Conservation (phyloP, 2,329 filamentous ascomycete genomes). For the Phyllachora maydis region DNA sequence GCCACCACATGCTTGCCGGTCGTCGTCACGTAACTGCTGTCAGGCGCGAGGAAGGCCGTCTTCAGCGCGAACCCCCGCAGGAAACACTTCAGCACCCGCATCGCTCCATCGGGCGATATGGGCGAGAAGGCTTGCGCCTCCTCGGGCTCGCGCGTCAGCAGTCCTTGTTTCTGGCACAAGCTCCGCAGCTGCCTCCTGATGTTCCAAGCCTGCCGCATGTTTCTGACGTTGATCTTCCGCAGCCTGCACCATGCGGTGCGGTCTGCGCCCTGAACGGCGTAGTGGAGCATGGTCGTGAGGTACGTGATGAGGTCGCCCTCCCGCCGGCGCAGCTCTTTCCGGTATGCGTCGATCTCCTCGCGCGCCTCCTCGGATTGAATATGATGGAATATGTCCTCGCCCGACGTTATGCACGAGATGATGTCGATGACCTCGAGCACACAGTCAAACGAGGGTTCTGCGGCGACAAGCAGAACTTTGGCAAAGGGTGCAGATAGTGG, state of each 20-base stretch:
- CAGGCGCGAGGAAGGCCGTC: conserved; percentile 37
- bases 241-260: conserved; percentile 35
- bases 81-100: conserved; percentile 37
- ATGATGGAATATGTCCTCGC: conserved; percentile 41
- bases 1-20: conserved; percentile 38
- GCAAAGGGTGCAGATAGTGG: conserved; percentile 68
- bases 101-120: conserved; percentile 29
- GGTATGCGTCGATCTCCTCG: conserved; percentile 28
- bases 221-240: conserved; percentile 33
- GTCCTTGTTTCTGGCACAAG: conserved; percentile 28
- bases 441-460: conserved; percentile 48
- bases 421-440: conserved; percentile 73
- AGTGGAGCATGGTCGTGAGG: conserved; percentile 40
- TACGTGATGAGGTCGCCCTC: conserved; percentile 47
- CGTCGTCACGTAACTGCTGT: conserved; percentile 38
- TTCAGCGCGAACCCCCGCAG: conserved; percentile 37
- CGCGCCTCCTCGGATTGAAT: conserved; percentile 33
- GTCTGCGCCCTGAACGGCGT: conserved; percentile 32
- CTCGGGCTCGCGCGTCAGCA: too few relatives aligned
- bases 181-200: conserved; percentile 39
- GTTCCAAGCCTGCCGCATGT: conserved; percentile 40
- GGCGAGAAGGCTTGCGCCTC: conserved; percentile 32
- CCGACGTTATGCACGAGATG: conserved; percentile 40
- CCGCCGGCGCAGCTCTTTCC: conserved; percentile 35
- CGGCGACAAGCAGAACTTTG: conserved; percentile 64